Base-by-base conservation (phyloP, 192 early-diverging fungal species). In the Backusella tarrabulga region DNA sequence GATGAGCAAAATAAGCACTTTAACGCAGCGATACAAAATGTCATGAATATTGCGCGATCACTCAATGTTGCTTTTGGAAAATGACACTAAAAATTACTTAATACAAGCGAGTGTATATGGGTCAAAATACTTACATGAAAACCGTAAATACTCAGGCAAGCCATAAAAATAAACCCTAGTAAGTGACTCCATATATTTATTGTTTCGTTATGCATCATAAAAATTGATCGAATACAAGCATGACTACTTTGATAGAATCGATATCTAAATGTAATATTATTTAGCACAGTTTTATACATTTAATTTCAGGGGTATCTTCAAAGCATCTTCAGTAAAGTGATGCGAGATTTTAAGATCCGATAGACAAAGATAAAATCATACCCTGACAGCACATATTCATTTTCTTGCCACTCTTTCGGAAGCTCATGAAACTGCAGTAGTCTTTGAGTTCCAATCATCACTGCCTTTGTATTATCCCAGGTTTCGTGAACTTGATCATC, bases 401-500 rank as follows among this genome's bases (percentile, higher is more conserved):
- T 91, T 77, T 91, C 90, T 72, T 89, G 88, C 90, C 90, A 91
- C 77, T 87, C 83, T 60, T 77, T 77, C 34, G 90, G 90, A 8
- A 91, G 66, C 67, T 91, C 90, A 44, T 91, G 84, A 52, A 90
- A 87, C 1, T 80, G 71, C 42, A 91, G 69, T 63, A 91, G 73
- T 7, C 90, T 78, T 67, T 87, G 86, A 38, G 88, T 87, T 6
- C 87, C 90, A 14, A 81, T 81, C 26, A 88, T 66, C 0, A 84
- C 85, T 6, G 88, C 87, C 40, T 84, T 87, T 50, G 82, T 82
- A 12, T 80, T 80, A 68, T 85, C 85, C 79, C 86, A 85, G 9
- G 83, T 83, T 21, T 88, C 87, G 54, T 81, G 80, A 0, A 87
- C 82, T 34, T 87, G 85, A 46, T 88, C 84, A 69, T 90, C 88